phyloP scores from a whole-genome alignment of 2,329 filamentous ascomycete genomes.

The Hawksworthiomyces lignivorus region DNA sequence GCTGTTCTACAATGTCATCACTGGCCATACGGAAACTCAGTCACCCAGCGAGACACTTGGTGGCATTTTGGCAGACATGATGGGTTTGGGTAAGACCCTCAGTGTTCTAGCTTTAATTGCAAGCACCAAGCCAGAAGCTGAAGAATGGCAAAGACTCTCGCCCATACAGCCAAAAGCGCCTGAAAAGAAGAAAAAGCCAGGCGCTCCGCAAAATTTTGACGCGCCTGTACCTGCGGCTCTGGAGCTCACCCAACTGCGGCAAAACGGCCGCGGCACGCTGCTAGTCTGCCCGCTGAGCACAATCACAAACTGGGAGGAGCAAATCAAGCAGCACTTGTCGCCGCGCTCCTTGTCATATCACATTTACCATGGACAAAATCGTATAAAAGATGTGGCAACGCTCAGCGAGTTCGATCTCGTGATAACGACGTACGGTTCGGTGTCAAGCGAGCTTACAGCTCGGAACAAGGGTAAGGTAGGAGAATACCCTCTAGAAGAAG shows the following conservation, averaged over 20 bases:
- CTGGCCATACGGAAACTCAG: conserved; percentile 53
- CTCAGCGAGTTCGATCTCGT: conserved; percentile 74
- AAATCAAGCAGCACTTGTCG: conserved; percentile 75
- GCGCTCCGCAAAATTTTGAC: conserved; percentile 24
- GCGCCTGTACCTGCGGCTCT: conserved; percentile 35
- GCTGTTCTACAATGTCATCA: conserved; percentile 78
- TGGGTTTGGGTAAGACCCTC: conserved; percentile 81
- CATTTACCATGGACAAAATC: conserved; percentile 77
- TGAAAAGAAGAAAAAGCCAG: conserved; percentile 30
- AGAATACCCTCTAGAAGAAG: conserved; percentile 59
- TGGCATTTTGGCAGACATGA: conserved; percentile 76
- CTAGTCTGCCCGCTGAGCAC: conserved; percentile 86
- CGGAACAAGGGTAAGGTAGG: conserved; percentile 55
- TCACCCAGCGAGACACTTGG: conserved; percentile 61
- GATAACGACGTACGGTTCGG: conserved; percentile 86
- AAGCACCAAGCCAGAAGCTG: conserved; percentile 55
- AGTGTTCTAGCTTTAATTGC: conserved; percentile 75
- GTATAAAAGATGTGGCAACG: conserved; percentile 59
- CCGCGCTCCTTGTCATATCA: conserved; percentile 60
- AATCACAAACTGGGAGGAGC: conserved; percentile 88
- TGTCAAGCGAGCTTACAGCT: conserved; percentile 67
- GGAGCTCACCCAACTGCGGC: conserved; percentile 43
- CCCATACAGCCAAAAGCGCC: conserved; percentile 42
- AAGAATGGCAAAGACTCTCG: conserved; percentile 48
- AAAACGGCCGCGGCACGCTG: conserved; percentile 72